Conservation (phyloP, 2,329 filamentous ascomycete genomes). For the Fusarium verticillioides region DNA sequence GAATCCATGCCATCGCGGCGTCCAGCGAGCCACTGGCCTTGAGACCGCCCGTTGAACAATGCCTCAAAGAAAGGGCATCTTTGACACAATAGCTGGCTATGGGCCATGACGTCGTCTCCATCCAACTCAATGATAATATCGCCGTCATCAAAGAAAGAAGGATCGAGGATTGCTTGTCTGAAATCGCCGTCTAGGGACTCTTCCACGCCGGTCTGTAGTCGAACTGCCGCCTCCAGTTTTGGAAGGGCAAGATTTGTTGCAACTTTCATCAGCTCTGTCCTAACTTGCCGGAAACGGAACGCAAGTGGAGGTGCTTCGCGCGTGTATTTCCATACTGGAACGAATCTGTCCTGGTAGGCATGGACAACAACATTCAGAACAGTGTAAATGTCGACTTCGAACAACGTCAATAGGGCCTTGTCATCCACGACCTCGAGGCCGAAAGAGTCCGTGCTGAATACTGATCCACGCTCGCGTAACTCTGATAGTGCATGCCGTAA, state of each 20-base stretch:
- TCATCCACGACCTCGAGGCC: constrained; percentile 55
- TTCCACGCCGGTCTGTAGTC: constrained; percentile 75
- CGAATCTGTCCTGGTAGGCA: constrained; percentile 79
- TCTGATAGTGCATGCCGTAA: constrained; percentile 71
- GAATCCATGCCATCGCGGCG: constrained; percentile 62
- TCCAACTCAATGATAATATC: constrained; percentile 85
- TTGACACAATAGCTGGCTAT: constrained; percentile 82
- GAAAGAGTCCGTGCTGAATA: constrained; percentile 45
- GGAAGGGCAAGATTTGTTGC: constrained; percentile 76
- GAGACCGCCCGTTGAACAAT: constrained; percentile 87
- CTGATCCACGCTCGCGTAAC: constrained; percentile 55
- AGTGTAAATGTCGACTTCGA: constrained; percentile 78
- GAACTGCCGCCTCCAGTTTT: constrained; percentile 79
- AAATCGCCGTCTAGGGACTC: constrained; percentile 76
- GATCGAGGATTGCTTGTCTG: constrained; percentile 73
- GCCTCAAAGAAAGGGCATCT: constrained; percentile 93
- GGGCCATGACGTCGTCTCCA: constrained; percentile 75
- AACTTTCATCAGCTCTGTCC: constrained; percentile 88
- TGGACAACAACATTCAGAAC: constrained; percentile 84
- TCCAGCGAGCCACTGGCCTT: constrained; percentile 83
- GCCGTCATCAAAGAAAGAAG: constrained; percentile 78
- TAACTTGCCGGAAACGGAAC: constrained; percentile 80
- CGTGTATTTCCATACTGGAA: constrained; percentile 89
- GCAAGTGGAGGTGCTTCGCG: constrained; percentile 73
- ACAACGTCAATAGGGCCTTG: constrained; percentile 71